Conservation (phyloP, 176 grass and related monocot genomes). For the Oryza glaberrima region DNA sequence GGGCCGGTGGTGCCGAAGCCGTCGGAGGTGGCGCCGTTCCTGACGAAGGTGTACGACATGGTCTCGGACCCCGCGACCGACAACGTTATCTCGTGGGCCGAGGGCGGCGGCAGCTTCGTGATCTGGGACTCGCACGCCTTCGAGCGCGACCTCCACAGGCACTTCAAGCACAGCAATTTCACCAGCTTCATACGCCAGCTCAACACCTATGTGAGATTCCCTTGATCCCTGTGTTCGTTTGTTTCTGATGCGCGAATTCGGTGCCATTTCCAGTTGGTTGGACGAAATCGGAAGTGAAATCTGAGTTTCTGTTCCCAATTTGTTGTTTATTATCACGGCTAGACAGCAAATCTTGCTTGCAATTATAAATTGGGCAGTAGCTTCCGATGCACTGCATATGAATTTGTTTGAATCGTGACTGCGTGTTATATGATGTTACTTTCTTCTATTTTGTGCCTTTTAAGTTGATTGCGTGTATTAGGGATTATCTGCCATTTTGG, state of each 20-base stretch:
- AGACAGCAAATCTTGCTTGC: not conserved
- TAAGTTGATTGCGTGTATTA: not conserved
- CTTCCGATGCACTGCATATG: not conserved
- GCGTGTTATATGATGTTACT: not conserved
- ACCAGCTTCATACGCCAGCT: constrained; percentile 92
- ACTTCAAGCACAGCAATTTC: constrained; percentile 92
- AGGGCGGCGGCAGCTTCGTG: constrained; percentile 62
- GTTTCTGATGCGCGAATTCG: not conserved
- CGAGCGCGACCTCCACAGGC: constrained; percentile 61
- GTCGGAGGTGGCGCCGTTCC: constrained; percentile 67
- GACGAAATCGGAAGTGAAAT: not conserved
- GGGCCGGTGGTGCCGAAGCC: constrained; percentile 44
- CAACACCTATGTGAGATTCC: constrained; percentile 84
- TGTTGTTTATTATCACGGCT: not conserved
- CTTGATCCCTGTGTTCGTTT: not conserved
- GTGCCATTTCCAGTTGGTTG: constrained; percentile 16
- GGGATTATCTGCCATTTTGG: not conserved
- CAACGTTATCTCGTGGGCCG: constrained; percentile 68
- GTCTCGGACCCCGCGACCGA: constrained; percentile 68
- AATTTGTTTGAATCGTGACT: not conserved
- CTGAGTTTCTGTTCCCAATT: not conserved
- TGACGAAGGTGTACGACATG: constrained; percentile 79
- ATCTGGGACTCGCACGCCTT: constrained; percentile 74
- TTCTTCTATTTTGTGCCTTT: not conserved
- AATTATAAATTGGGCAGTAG: not conserved